These are phyloP conservation scores for Pseudogymnoascus sp. DNA, from an alignment of 2,329 filamentous ascomycete genomes.

Conservation along the genomic window DNA sequence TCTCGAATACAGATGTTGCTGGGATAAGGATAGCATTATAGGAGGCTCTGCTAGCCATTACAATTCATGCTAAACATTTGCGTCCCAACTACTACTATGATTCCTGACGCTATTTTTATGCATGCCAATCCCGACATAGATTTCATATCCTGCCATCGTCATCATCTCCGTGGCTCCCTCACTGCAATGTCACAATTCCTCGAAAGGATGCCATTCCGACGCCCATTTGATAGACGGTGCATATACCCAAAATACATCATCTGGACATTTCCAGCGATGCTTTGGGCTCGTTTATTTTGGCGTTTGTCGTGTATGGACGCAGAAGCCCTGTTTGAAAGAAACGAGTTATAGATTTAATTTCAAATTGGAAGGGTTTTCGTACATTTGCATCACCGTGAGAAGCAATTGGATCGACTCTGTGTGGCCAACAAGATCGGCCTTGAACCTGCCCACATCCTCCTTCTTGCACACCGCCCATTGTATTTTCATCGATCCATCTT, in stretches of 20 bases:
- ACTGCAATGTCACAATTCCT: background rate
- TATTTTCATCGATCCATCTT: constrained; percentile 22
- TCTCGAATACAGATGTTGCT: too few relatives aligned
- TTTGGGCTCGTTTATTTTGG: constrained; percentile 10
- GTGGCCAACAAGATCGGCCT: constrained; percentile 22
- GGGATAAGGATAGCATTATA: too few relatives aligned
- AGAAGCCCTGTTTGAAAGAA: background rate
- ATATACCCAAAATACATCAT: constrained; percentile 9
- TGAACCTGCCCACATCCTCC: constrained; percentile 24
- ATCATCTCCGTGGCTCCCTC: background rate
- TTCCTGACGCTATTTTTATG: background rate
- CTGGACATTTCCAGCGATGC: constrained; percentile 6
- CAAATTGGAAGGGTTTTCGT: background rate
- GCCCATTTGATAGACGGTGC: background rate
- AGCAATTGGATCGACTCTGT: constrained; percentile 24
- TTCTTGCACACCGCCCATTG: constrained; percentile 24
- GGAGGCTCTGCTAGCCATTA: background rate
- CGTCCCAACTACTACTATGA: background rate
- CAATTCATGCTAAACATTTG: background rate
- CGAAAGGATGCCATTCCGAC: background rate
- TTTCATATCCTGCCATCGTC: background rate
- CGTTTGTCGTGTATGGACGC: constrained; percentile 13
- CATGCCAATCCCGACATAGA: background rate
- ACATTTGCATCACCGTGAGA: constrained; percentile 23
- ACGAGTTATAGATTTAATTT: background rate